phyloP scores from a whole-genome alignment of 1,139 yeast species.

The Candida neerlandica region DNA sequence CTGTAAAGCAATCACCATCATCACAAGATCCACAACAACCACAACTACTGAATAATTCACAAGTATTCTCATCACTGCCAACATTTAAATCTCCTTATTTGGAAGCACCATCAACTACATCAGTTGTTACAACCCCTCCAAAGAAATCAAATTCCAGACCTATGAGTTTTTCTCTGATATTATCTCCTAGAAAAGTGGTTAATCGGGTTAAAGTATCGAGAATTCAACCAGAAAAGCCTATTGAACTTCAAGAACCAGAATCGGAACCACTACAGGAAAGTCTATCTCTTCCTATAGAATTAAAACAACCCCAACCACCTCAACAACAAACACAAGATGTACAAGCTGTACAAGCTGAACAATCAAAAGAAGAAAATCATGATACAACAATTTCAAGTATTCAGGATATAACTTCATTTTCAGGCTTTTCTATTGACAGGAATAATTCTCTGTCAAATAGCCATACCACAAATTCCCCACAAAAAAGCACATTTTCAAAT shows the following conservation, averaged over 20 bases:
- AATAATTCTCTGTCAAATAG: neutral
- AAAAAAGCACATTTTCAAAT: slow-evolving; percentile 1
- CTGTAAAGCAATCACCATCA: neutral
- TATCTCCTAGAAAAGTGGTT: neutral
- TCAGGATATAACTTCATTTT: slow-evolving; percentile 5
- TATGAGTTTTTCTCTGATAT: neutral
- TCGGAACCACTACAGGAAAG: neutral
- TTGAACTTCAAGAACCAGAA: neutral
- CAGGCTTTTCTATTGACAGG: slow-evolving; percentile 3
- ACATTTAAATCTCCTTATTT: slow-evolving; percentile 2
- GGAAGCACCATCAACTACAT: neutral
- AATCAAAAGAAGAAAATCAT: neutral
- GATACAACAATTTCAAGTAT: neutral
- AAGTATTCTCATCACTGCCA: neutral
- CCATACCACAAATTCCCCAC: neutral
- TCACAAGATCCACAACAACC: neutral
- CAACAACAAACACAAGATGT: neutral
- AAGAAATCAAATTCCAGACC: neutral
- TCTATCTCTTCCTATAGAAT: neutral
- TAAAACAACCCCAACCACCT: neutral
- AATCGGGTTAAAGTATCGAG: neutral
- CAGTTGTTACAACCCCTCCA: neutral
- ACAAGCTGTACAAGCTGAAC: neutral
- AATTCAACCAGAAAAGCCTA: neutral
- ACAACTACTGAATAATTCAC: too few species aligned